phyloP scores from a whole-genome alignment of 75 land plant species.

The Adiantum capillusveneris region DNA sequence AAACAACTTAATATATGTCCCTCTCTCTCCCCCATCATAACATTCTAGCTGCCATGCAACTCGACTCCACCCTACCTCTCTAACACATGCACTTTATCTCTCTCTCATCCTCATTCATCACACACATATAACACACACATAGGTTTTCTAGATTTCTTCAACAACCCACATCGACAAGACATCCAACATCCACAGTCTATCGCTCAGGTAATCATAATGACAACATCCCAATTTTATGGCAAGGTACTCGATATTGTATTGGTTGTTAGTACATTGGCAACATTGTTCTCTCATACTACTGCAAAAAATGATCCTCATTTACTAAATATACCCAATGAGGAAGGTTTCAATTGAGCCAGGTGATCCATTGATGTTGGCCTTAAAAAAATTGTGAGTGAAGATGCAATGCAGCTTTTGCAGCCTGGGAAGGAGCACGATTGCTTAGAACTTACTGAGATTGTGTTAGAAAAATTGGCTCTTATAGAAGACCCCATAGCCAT shows the following conservation, averaged over 20 bases:
- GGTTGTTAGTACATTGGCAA: not conserved
- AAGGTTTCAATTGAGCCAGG: not conserved
- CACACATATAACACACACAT: no score
- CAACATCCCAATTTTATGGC: not conserved
- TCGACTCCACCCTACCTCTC: no score
- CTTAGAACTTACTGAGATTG: constrained; percentile 31
- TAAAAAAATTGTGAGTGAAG: not conserved
- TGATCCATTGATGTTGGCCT: no score
- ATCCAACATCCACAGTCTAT: no score
- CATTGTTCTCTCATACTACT: not conserved
- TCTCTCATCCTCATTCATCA: no score
- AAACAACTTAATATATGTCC: no score
- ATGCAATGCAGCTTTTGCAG: constrained; percentile 28
- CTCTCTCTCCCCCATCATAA: no score
- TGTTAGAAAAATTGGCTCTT: constrained; percentile 22
- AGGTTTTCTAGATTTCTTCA: no score
- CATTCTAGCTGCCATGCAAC: no score
- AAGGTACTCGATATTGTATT: not conserved
- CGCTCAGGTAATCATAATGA: not conserved
- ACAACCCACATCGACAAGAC: no score
- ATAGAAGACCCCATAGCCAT: constrained; percentile 30
- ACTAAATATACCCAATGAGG: not conserved
- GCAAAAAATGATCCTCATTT: constrained; percentile 1
- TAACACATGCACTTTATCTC: no score
- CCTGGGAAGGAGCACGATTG: constrained; percentile 31